Base-by-base conservation (phyloP, 179 eudicot species). In the Beta lomatogona region DNA sequence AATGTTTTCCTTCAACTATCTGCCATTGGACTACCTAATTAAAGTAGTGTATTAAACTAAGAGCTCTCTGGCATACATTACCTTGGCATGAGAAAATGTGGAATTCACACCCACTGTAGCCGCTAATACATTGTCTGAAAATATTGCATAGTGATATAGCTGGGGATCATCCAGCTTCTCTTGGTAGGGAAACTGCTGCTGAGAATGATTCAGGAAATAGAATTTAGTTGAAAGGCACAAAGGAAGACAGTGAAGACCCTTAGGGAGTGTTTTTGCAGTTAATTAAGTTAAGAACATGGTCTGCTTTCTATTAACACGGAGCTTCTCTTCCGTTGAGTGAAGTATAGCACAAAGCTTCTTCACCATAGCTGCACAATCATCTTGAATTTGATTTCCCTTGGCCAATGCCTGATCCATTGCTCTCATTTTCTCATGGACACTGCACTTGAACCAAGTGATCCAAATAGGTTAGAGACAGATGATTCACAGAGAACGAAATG, bases 231-330 rank as follows among this genome's bases (percentile, higher is more conserved):
- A 85, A 66, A 95, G 98, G 76, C 99, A 94, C 85, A 95, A 85
- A 53, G 99, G 96, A 76, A 95, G 96, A 85, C 99, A 94, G 82
- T 95, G 99, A 80, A 95, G 99, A 82, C 99, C 98, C 86, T 94
- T 95, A 70, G 99, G 98, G 73, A 95, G 84, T 79, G 99, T 92
- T 85, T 95, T 95, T 65, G 97, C 97, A 73, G 97, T 94, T 85
- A 95, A 83, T 64, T 95, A 98, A 48, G 97, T 94, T 86, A 95
- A 88, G 84, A 94, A 95, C 88, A 90, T 82, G 13, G 93, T 81
- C 81, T 95, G 98, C 86, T 94, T 95, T 88, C 89, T 89, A 80
- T 92, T 95, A 76, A 91, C 94, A 76, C 97, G 90, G 44, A 94
- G 91, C 90, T 95, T 98, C 81, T 95, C 96, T 89, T 94, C 99